These are phyloP conservation scores for Tricholoma flavovirens DNA, from an alignment of 768 basidiomycete genomes.

Conservation along the genomic window DNA sequence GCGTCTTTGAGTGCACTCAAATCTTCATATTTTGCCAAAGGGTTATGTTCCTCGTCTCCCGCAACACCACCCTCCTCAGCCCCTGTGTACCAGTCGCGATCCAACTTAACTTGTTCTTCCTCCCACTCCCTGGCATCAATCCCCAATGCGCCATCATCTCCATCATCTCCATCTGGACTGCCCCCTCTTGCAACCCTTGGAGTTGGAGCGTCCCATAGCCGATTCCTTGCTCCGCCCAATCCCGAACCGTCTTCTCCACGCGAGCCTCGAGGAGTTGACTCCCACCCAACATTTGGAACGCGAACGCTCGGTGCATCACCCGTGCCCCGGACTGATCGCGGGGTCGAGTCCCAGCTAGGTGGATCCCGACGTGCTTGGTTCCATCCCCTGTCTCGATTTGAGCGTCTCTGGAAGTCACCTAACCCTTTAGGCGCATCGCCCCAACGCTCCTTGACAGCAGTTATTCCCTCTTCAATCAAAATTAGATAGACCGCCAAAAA, in stretches of 20 bases:
- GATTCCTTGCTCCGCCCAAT: constrained; percentile 55
- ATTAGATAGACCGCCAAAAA: constrained; percentile 3
- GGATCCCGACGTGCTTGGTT: constrained; percentile 32
- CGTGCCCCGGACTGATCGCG: constrained; percentile 47
- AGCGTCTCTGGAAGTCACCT: constrained; percentile 90
- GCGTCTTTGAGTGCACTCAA: constrained; percentile 60
- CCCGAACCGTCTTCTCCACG: constrained; percentile 52
- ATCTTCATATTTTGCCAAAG: constrained; percentile 90
- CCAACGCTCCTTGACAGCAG: constrained; percentile 49
- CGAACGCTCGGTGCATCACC: constrained; percentile 78
- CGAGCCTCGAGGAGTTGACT: constrained; percentile 73
- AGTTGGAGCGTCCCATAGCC: constrained; percentile 80
- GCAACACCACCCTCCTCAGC: constrained; percentile 84
- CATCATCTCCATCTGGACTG: constrained; percentile 67
- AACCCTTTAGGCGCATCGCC: constrained; percentile 68
- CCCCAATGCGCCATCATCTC: constrained; percentile 53
- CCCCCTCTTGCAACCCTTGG: constrained; percentile 61
- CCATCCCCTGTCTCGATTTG: constrained; percentile 66
- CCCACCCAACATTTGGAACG: constrained; percentile 91
- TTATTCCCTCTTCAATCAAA: constrained; percentile 57
- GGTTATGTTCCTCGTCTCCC: constrained; percentile 90
- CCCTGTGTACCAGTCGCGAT: constrained; percentile 95
- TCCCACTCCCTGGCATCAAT: constrained; percentile 92
- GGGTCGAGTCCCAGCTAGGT: constrained; percentile 53
- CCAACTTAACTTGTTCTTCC: constrained; percentile 87